Evolutionary conservation across 805 yeast genomes (phyloP).

Genomic region (Candida nemodendra): DNA sequence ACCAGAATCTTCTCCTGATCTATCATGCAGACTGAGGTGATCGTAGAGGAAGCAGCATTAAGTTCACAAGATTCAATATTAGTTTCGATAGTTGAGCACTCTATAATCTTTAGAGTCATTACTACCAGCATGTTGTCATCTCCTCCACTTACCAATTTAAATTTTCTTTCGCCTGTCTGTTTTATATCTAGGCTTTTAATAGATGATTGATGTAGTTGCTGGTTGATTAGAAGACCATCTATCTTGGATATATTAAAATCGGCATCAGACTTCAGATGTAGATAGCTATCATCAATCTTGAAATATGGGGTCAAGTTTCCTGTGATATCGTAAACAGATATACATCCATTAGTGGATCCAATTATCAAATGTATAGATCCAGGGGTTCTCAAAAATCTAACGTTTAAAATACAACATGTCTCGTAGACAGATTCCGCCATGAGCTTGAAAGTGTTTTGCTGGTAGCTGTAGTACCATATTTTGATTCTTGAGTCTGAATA

Average conservation of each 20-base stretch:
- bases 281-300: not conserved
- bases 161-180: constrained; percentile 5
- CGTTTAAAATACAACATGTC: constrained; percentile 75
- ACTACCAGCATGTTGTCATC: constrained; percentile 79
- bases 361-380: constrained; percentile 41
- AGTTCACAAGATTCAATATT: constrained; percentile 36
- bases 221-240: constrained; percentile 34
- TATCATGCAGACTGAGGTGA: constrained; percentile 57
- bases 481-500: constrained; percentile 83
- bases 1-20: constrained; percentile 43
- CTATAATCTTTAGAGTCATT: constrained; percentile 30
- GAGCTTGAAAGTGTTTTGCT: constrained; percentile 38
- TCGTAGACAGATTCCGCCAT: constrained; percentile 54
- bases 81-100: constrained; percentile 24
- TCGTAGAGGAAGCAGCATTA: constrained; percentile 82
- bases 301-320: constrained; percentile 11
- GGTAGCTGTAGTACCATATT: constrained; percentile 53
- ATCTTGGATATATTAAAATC: constrained; percentile 5
- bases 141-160: constrained; percentile 71
- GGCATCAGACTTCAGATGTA: constrained; percentile 2
- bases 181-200: constrained; percentile 56
- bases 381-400: constrained; percentile 40
- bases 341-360: constrained; percentile 82
- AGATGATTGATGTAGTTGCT: constrained; percentile 80
- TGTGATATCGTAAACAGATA: constrained; percentile 60